Percentiles rank a stretch among this genome's conserved stretches.
These are phyloP conservation scores for Thermothelomyces thermophilus DNA, from an alignment of 2,329 filamentous ascomycete species.

Conservation along the genomic window DNA sequence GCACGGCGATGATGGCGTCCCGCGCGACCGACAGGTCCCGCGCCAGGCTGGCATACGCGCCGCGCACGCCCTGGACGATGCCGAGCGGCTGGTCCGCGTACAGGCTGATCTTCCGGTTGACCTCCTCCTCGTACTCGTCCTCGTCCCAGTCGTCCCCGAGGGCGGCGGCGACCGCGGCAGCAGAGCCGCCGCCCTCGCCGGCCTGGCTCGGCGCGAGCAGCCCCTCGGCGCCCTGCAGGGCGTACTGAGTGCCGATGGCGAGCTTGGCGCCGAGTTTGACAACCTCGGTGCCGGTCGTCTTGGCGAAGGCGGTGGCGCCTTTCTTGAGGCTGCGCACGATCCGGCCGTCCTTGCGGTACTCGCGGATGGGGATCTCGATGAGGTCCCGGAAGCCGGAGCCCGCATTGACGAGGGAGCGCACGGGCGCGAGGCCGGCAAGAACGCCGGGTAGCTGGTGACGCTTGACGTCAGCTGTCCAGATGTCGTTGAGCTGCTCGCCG, in stretches of 20 bases:
- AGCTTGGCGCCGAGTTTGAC: slow-evolving; percentile 91
- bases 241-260: slow-evolving; percentile 90
- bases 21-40: slow-evolving; percentile 79
- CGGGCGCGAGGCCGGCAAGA: slow-evolving; percentile 78
- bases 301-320: slow-evolving; percentile 82
- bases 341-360: slow-evolving; percentile 90
- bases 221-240: slow-evolving; percentile 80
- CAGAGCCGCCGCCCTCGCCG: slow-evolving; percentile 32
- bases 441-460: slow-evolving; percentile 83
- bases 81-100: slow-evolving; percentile 93
- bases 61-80: slow-evolving; percentile 76
- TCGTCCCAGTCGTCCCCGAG: slow-evolving; percentile 33
- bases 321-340: slow-evolving; percentile 89
- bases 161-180: neutral
- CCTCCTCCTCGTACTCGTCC: slow-evolving; percentile 60
- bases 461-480: slow-evolving; percentile 93
- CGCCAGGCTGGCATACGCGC: slow-evolving; percentile 74
- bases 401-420: slow-evolving; percentile 87
- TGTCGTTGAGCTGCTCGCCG: slow-evolving; percentile 83
- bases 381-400: slow-evolving; percentile 81
- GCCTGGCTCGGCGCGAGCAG: slow-evolving; percentile 51
- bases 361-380: slow-evolving; percentile 79
- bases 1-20: slow-evolving; percentile 91
- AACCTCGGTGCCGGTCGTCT: slow-evolving; percentile 89
- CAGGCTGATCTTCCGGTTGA: slow-evolving; percentile 73